Percentiles rank a stretch among this genome's conserved stretches.
phyloP scores from a whole-genome alignment of 805 yeast species.

The Candida stauntonica region DNA sequence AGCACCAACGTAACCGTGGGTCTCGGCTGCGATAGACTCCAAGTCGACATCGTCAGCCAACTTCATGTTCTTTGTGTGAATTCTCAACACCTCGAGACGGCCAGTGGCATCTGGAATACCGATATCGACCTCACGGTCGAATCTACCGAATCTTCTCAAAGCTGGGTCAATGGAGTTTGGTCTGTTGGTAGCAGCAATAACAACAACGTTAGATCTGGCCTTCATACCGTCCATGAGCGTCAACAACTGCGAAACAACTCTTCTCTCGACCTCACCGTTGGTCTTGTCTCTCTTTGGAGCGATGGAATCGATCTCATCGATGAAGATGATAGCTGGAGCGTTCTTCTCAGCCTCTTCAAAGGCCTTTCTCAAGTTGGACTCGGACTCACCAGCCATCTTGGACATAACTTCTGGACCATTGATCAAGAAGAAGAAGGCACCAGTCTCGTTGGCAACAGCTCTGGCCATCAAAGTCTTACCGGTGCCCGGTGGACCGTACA shows the following conservation, averaged over 20 bases:
- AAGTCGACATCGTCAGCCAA: slow-evolving; percentile 91
- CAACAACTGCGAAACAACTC: slow-evolving; percentile 96
- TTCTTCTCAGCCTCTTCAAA: slow-evolving; percentile 99
- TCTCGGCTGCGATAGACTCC: slow-evolving; percentile 93
- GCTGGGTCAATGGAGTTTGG: slow-evolving; percentile 76
- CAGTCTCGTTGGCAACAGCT: slow-evolving; percentile 99
- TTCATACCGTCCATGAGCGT: slow-evolving; percentile 99
- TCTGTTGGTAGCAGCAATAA: slow-evolving; percentile 92
- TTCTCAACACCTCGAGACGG: slow-evolving; percentile 92
- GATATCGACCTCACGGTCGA: slow-evolving; percentile 85
- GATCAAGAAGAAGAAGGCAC: slow-evolving; percentile 96
- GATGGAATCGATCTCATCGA: slow-evolving; percentile 97
- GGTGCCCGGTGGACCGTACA: slow-evolving; percentile 99
- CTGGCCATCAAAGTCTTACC: slow-evolving; percentile 99
- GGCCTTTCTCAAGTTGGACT: slow-evolving; percentile 94
- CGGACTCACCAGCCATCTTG: slow-evolving; percentile 99
- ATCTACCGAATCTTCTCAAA: slow-evolving; percentile 84
- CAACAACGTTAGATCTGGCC: slow-evolving; percentile 97
- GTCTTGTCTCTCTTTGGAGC: slow-evolving; percentile 99
- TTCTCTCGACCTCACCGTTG: slow-evolving; percentile 98
- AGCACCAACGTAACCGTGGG: slow-evolving; percentile 99
- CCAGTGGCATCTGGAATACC: slow-evolving; percentile 99
- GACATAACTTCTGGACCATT: slow-evolving; percentile 99
- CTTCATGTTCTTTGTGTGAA: slow-evolving; percentile 98
- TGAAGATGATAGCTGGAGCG: slow-evolving; percentile 95